These are phyloP conservation scores for Aspergillus sp. DNA, from an alignment of 2,329 filamentous ascomycete species.

Conservation along the genomic window DNA sequence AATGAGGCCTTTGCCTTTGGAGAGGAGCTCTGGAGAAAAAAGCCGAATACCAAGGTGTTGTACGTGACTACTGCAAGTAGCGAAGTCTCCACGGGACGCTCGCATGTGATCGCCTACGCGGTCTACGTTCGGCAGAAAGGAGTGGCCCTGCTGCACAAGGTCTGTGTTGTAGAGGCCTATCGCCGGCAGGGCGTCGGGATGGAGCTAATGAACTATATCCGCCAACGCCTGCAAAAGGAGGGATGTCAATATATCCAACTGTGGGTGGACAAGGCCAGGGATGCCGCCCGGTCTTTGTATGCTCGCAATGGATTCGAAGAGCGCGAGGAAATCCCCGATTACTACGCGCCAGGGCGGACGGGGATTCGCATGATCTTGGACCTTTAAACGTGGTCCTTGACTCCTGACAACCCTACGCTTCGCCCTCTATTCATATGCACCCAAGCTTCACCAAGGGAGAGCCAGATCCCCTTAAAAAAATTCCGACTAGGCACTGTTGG, in stretches of 20 bases:
- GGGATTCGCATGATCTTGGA: slow-evolving; percentile 46
- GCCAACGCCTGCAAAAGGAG: slow-evolving; percentile 42
- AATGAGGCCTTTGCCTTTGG: slow-evolving; percentile 52
- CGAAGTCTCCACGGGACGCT: slow-evolving; percentile 12
- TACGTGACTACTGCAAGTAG: slow-evolving; percentile 24
- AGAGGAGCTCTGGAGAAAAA: slow-evolving; percentile 46
- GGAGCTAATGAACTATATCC: slow-evolving; percentile 45
- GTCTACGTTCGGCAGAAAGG: slow-evolving; percentile 48
- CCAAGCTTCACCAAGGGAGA: background rate
- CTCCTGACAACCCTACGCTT: slow-evolving; percentile 19
- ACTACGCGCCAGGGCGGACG: slow-evolving; percentile 51
- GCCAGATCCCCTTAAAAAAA: background rate
- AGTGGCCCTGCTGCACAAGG: slow-evolving; percentile 51
- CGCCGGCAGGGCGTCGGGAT: slow-evolving; percentile 49
- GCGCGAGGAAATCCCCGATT: slow-evolving; percentile 46
- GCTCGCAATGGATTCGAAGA: slow-evolving; percentile 46
- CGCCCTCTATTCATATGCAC: slow-evolving; percentile 2
- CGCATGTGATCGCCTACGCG: slow-evolving; percentile 45
- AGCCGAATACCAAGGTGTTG: slow-evolving; percentile 48
- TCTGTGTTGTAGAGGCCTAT: slow-evolving; percentile 49
- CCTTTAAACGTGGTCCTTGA: slow-evolving; percentile 29
- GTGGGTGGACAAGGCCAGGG: slow-evolving; percentile 52
- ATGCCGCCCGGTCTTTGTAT: slow-evolving; percentile 48
- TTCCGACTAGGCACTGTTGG: background rate
- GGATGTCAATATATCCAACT: slow-evolving; percentile 50